Evolutionary conservation across 495 filamentous ascomycete genomes (phyloP).

Genomic region (Filosporella fistucella): DNA sequence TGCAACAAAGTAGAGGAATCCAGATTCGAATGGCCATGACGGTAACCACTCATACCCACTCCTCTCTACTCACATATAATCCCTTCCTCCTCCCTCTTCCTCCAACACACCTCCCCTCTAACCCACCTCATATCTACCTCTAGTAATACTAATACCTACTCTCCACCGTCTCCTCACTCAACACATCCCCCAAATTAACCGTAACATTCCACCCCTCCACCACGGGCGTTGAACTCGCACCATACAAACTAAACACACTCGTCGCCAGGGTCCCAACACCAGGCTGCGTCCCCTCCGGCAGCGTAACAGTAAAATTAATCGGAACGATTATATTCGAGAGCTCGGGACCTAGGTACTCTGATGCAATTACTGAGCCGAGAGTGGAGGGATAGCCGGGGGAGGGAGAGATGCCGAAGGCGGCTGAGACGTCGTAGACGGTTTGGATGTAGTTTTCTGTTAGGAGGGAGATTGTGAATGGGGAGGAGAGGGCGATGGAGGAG

Average conservation of each 20-base stretch:
- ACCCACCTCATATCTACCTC: no score
- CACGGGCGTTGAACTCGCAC: constrained; percentile 3
- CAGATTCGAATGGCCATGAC: no score
- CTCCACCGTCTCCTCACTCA: no score
- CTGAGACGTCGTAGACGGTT: constrained; percentile 17
- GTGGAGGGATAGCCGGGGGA: constrained; percentile 6
- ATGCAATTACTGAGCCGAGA: constrained; percentile 10
- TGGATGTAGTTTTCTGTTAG: constrained; percentile 14
- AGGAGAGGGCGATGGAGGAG: constrained; percentile 3
- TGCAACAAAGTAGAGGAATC: no score
- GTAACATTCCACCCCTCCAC: constrained; percentile 4
- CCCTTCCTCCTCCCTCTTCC: no score
- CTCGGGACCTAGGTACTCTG: constrained; percentile 9
- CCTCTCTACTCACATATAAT: no score
- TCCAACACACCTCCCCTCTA: no score
- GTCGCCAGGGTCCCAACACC: constrained; percentile 1
- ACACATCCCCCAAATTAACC: no score
- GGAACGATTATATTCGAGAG: constrained; percentile 8
- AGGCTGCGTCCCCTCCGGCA: constrained; percentile 1
- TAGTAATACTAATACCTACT: no score
- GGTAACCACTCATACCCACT: no score
- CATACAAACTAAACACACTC: constrained; percentile 12
- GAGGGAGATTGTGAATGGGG: constrained; percentile 11
- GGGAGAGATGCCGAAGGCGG: constrained; percentile 9
- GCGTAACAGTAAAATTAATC: constrained; percentile 5